Evolutionary conservation across 805 yeast species (phyloP).

Genomic region (Saccharomycopsis fermentans): DNA sequence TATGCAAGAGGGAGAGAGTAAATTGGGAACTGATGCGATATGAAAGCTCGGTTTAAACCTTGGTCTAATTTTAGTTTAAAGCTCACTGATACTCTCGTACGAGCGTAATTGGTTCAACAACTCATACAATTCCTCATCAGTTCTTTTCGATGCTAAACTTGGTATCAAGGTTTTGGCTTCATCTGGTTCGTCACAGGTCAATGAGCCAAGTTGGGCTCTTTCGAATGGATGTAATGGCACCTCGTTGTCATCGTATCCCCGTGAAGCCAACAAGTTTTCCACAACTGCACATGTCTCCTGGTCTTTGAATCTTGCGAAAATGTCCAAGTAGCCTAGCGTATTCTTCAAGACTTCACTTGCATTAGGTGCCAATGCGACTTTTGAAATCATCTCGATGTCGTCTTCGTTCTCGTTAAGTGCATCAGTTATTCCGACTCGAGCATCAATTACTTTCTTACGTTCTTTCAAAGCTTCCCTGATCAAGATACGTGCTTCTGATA

Average conservation of each 20-base stretch:
- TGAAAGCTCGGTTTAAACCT: no score
- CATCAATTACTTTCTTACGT: slow-evolving; percentile 46
- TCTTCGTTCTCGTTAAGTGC: slow-evolving; percentile 26
- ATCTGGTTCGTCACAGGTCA: slow-evolving; percentile 92
- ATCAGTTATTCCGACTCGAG: slow-evolving; percentile 26
- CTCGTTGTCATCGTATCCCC: slow-evolving; percentile 48
- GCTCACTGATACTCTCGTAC: slow-evolving; percentile 29
- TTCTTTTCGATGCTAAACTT: slow-evolving; percentile 68
- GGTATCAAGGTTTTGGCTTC: slow-evolving; percentile 95
- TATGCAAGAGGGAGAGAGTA: neutral
- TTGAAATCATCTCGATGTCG: slow-evolving; percentile 27
- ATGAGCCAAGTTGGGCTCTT: slow-evolving; percentile 76
- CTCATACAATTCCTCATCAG: slow-evolving; percentile 79
- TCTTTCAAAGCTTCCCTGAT: slow-evolving; percentile 85
- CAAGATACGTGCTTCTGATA: slow-evolving; percentile 82
- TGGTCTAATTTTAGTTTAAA: no score
- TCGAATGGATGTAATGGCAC: slow-evolving; percentile 79
- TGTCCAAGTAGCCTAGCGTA: slow-evolving; percentile 76
- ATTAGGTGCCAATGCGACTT: slow-evolving; percentile 51
- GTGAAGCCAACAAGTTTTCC: slow-evolving; percentile 67
- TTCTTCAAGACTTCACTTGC: slow-evolving; percentile 85
- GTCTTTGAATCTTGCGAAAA: slow-evolving; percentile 84
- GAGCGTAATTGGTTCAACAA: slow-evolving; percentile 79
- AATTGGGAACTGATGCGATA: no score
- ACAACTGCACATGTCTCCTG: slow-evolving; percentile 90